Evolutionary conservation across 2,329 filamentous ascomycete genomes (phyloP).

Genomic region (Ophiostoma perfectum): DNA sequence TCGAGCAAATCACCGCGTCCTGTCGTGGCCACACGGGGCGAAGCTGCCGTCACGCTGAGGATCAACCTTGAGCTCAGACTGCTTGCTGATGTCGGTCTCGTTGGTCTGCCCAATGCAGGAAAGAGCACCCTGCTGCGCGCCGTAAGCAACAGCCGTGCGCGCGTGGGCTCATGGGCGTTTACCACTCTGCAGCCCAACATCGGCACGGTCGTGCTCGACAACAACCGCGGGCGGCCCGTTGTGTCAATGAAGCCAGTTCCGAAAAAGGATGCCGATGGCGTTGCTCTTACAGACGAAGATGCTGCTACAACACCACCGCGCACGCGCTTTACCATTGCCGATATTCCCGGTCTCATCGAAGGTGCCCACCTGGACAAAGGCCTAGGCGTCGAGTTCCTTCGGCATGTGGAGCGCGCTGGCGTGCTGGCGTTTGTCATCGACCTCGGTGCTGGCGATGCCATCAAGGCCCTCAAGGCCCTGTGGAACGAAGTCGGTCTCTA

Average conservation of each 20-base stretch:
- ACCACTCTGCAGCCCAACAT: conserved; percentile 90
- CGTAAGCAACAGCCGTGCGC: conserved; percentile 79
- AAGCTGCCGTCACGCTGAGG: conserved; percentile 69
- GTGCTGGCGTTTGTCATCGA: conserved; percentile 94
- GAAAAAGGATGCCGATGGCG: conserved; percentile 32
- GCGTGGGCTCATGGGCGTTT: conserved; percentile 93
- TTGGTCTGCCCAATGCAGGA: conserved; percentile 91
- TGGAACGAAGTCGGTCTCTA: conserved; percentile 92
- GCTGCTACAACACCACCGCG: conserved; percentile 45
- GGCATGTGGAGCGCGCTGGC: conserved; percentile 88
- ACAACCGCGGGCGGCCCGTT: conserved; percentile 69
- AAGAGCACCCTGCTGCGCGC: conserved; percentile 89
- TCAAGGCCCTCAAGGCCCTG: conserved; percentile 69
- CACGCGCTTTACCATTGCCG: conserved; percentile 84
- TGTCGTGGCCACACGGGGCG: conserved; percentile 83
- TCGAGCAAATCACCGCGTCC: conserved; percentile 69
- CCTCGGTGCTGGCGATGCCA: conserved; percentile 70
- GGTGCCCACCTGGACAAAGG: conserved; percentile 89
- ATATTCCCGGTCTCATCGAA: conserved; percentile 90
- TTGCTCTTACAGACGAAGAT: conserved; percentile 33
- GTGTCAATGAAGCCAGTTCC: conserved; percentile 28
- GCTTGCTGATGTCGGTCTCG: conserved; percentile 87
- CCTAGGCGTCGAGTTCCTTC: conserved; percentile 82
- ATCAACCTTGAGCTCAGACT: conserved; percentile 90
- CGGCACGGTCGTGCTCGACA: conserved; percentile 88